These are phyloP conservation scores for Debaryomyces robertsiae DNA, from an alignment of 1,139 yeast species.

Conservation along the genomic window DNA sequence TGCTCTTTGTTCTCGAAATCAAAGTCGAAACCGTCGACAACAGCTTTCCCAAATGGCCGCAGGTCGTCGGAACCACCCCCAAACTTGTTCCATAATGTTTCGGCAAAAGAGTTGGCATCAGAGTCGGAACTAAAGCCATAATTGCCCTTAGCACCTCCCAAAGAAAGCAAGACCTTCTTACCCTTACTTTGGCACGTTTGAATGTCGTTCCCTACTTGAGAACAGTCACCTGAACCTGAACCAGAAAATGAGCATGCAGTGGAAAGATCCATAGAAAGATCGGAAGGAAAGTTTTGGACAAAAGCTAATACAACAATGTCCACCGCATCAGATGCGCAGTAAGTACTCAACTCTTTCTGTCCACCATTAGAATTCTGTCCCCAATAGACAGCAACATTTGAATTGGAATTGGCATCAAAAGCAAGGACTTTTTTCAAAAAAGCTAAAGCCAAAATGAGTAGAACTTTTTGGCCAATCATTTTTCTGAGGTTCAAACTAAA, in stretches of 20 bases:
- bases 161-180: slow-evolving; percentile 72
- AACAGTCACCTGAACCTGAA: slow-evolving; percentile 61
- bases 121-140: slow-evolving; percentile 71
- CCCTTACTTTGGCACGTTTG: slow-evolving; percentile 80
- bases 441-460: slow-evolving; percentile 12
- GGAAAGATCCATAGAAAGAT: slow-evolving; percentile 63
- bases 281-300: slow-evolving; percentile 59
- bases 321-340: slow-evolving; percentile 68
- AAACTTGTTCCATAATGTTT: slow-evolving; percentile 78
- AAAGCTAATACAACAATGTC: slow-evolving; percentile 78
- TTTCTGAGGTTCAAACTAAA: slow-evolving; percentile 1
- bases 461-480: slow-evolving; percentile 8
- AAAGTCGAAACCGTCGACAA: slow-evolving; percentile 50
- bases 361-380: slow-evolving; percentile 86
- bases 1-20: slow-evolving; percentile 47
- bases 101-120: slow-evolving; percentile 71
- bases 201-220: slow-evolving; percentile 72
- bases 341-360: slow-evolving; percentile 63
- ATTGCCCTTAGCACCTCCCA: slow-evolving; percentile 85
- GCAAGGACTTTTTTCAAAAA: slow-evolving; percentile 21
- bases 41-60: slow-evolving; percentile 73
- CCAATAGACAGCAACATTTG: slow-evolving; percentile 84
- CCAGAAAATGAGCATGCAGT: slow-evolving; percentile 60
- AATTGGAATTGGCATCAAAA: slow-evolving; percentile 47
- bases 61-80: slow-evolving; percentile 68